Conservation (phyloP, 805 yeast genomes). For the Candida mattraensis region DNA sequence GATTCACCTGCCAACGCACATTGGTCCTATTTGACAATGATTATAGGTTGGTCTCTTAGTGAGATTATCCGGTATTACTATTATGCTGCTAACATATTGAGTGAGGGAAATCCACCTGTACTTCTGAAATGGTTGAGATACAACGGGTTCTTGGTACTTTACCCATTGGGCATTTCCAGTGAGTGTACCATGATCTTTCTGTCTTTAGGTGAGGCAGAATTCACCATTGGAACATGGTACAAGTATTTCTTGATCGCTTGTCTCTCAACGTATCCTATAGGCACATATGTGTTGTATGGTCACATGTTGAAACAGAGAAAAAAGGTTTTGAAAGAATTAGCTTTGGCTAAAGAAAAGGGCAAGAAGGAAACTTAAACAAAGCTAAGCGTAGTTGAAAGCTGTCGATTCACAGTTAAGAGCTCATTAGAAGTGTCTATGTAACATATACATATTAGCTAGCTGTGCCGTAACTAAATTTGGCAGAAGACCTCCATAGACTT, state of each 20-base stretch:
- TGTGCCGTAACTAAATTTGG: not conserved
- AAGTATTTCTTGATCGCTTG: slow-evolving; percentile 54
- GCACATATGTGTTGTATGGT: slow-evolving; percentile 77
- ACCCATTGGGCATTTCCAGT: slow-evolving; percentile 90
- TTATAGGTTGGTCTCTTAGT: slow-evolving; percentile 90
- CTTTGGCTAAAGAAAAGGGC: slow-evolving; percentile 5
- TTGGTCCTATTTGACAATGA: slow-evolving; percentile 65
- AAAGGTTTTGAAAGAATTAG: slow-evolving; percentile 59
- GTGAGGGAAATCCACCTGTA: slow-evolving; percentile 53
- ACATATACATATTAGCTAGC: not conserved
- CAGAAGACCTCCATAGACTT: slow-evolving; percentile 1
- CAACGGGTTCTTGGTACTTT: slow-evolving; percentile 75
- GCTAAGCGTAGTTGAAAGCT: not conserved
- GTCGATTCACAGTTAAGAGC: no score
- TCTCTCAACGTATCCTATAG: slow-evolving; percentile 76
- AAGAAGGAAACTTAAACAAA: not conserved
- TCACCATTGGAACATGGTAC: slow-evolving; percentile 48
- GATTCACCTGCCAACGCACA: slow-evolving; percentile 59
- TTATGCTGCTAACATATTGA: slow-evolving; percentile 67
- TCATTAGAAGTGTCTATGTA: no score
- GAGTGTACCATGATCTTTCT: slow-evolving; percentile 71
- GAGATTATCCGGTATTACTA: slow-evolving; percentile 87
- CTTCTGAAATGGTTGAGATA: slow-evolving; percentile 73
- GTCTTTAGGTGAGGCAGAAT: slow-evolving; percentile 69
- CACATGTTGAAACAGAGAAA: slow-evolving; percentile 89